Evolutionary conservation across 169 alveolate species (phyloP), one percentile per base, ranked within the genome.

Genomic region (Babesia bigemina): DNA sequence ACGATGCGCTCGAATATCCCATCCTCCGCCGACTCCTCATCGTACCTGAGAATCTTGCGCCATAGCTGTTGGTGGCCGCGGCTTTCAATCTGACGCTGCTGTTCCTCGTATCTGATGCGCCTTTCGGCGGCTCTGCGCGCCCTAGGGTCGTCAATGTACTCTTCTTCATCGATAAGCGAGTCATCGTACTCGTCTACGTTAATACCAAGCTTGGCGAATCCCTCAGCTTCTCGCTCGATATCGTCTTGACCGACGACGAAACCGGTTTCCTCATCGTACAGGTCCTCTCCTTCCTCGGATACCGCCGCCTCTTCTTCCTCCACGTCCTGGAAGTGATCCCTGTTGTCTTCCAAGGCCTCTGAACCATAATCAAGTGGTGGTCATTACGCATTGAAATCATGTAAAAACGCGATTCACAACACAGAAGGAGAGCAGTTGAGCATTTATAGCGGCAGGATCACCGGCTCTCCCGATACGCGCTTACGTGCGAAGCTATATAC

Each of bases 121-220:
- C 94, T 57, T 63, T 90, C 94, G 42, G 94, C 94, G 55, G 94
- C 94, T 73, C 94, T 86, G 55, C 94, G 83, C 44, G 95, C 96
- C 52, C 86, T 89, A 45, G 92, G 86, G 71, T 92, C 95, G 65
- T 91, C 92, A 42, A 84, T 93, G 77, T 92, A 92, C 48, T 79
- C 92, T 57, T 88, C 75, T 33, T 92, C 96, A 60, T 92, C 96
- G 49, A 92, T 63, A 71, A 92, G 79, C 57, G 91, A 94, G 22
- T 84, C 94, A 69, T 92, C 96, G 70, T 92, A 92, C 44, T 84
- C 94, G 74, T 92, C 94, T 48, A 83, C 90, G 21, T 90, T 86
- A 29, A 90, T 71, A 14, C 94, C 94, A 11, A 90, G 63, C 56
- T 79, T 90, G 63, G 93, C 77, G 47, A 90, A 81, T n/a, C 90